A percentile compares a stretch with the other conserved stretches of the same genome.
These are phyloP conservation scores for Debaryomyces subglobosus DNA, from an alignment of 1,139 yeast genomes.

Conservation along the genomic window DNA sequence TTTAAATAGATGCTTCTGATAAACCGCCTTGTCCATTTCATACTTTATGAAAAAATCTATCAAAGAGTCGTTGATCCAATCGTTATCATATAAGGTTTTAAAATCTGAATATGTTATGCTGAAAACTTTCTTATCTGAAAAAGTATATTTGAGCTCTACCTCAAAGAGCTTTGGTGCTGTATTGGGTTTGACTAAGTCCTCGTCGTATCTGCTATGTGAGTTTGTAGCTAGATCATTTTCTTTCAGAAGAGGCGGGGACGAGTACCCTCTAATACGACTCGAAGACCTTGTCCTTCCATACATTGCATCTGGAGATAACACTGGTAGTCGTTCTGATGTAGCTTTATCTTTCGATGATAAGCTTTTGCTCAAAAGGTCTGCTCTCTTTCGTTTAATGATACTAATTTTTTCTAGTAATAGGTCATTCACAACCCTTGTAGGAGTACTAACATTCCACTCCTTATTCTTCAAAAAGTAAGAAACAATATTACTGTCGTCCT, in stretches of 20 bases:
- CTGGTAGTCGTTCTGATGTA: neutral
- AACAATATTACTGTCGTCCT: constrained; percentile 13
- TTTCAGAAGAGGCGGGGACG: neutral
- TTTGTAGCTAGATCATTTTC: neutral
- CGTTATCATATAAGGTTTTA: constrained; percentile 65
- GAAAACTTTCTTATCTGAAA: constrained; percentile 50
- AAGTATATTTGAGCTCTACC: constrained; percentile 42
- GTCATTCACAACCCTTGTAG: constrained; percentile 11
- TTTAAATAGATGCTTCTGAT: constrained; percentile 19
- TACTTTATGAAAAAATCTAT: constrained; percentile 72
- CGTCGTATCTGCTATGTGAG: constrained; percentile 1
- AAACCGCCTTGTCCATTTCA: constrained; percentile 48
- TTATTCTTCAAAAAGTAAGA: constrained; percentile 10
- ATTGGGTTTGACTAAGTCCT: constrained; percentile 1
- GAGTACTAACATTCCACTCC: constrained; percentile 12
- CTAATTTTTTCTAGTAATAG: constrained; percentile 11
- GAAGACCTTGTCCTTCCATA: constrained; percentile 9
- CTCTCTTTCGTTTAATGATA: constrained; percentile 4
- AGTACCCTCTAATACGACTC: neutral
- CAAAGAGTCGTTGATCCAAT: constrained; percentile 76
- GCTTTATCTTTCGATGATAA: neutral
- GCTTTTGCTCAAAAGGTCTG: neutral
- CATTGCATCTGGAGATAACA: constrained; percentile 1
- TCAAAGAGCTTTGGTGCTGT: constrained; percentile 8
- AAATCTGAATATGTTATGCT: constrained; percentile 63